A percentile compares a stretch with the other conserved stretches of the same genome.
These are phyloP conservation scores for Calonectria hongkongensis DNA, from an alignment of 2,329 filamentous ascomycete genomes.

Conservation along the genomic window DNA sequence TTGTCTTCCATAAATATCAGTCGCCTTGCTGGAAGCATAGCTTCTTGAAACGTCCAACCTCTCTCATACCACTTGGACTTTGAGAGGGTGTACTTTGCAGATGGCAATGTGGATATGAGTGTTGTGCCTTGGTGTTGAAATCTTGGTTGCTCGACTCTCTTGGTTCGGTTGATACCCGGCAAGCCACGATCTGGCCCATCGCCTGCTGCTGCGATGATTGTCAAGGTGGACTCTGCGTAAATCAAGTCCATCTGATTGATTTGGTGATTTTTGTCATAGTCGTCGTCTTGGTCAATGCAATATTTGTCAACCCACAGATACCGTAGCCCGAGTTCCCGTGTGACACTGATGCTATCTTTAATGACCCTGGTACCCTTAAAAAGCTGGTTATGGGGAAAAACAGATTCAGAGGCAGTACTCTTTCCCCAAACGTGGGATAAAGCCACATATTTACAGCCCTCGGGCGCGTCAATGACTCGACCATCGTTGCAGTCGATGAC, in stretches of 20 bases:
- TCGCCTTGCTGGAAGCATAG: neutral
- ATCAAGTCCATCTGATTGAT: conserved; percentile 19
- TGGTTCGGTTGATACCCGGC: neutral
- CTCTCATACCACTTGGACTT: neutral
- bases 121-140: neutral
- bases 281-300: conserved; percentile 16
- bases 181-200: neutral
- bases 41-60: conserved; percentile 20
- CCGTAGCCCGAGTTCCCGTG: neutral
- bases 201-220: conserved; percentile 16
- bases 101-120: neutral
- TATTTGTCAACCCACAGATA: conserved; percentile 21
- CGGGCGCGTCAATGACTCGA: neutral
- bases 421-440: neutral
- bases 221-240: neutral
- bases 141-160: neutral
- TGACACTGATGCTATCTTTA: conserved; percentile 1
- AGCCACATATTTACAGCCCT: neutral
- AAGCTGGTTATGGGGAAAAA: neutral
- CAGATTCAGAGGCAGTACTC: neutral
- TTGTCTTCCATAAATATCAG: conserved; percentile 6
- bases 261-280: neutral
- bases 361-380: neutral
- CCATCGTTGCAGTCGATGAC: neutral
- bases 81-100: neutral